phyloP scores from a whole-genome alignment of 805 yeast genomes.

The Saturnispora ahearnii region DNA sequence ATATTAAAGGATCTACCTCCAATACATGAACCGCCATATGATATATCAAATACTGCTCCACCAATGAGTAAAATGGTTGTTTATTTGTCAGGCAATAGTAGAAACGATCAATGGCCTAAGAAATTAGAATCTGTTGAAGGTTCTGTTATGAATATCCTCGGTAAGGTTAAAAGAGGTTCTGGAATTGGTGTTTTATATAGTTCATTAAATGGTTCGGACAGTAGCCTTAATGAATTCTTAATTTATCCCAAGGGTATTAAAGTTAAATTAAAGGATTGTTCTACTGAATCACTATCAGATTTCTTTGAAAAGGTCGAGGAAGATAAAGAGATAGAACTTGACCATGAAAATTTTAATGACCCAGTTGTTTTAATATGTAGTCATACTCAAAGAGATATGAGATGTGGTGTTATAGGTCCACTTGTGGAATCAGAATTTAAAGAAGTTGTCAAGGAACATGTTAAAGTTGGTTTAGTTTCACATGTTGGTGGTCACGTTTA shows the following conservation, averaged over 20 bases:
- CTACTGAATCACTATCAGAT: neutral
- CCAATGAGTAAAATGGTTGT: slow-evolving; percentile 48
- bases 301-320: slow-evolving; percentile 5
- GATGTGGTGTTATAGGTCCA: slow-evolving; percentile 68
- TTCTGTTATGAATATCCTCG: slow-evolving; percentile 27
- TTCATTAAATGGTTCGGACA: neutral
- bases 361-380: slow-evolving; percentile 49
- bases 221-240: slow-evolving; percentile 3
- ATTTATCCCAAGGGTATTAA: slow-evolving; percentile 11
- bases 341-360: neutral
- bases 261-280: neutral
- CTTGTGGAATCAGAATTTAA: slow-evolving; percentile 42
- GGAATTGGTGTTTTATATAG: slow-evolving; percentile 9
- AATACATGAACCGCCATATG: slow-evolving; percentile 13
- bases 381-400: slow-evolving; percentile 48
- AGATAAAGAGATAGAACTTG: neutral
- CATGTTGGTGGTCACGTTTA: slow-evolving; percentile 84
- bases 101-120: slow-evolving; percentile 36
- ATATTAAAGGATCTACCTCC: neutral
- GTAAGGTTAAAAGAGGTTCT: slow-evolving; percentile 10
- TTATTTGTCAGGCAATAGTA: slow-evolving; percentile 36
- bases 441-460: slow-evolving; percentile 27
- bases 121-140: slow-evolving; percentile 42
- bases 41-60: slow-evolving; percentile 40
- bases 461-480: slow-evolving; percentile 46